Evolutionary conservation across 2,329 filamentous ascomycete genomes (phyloP).

Genomic region (Hypoxylon sp.): DNA sequence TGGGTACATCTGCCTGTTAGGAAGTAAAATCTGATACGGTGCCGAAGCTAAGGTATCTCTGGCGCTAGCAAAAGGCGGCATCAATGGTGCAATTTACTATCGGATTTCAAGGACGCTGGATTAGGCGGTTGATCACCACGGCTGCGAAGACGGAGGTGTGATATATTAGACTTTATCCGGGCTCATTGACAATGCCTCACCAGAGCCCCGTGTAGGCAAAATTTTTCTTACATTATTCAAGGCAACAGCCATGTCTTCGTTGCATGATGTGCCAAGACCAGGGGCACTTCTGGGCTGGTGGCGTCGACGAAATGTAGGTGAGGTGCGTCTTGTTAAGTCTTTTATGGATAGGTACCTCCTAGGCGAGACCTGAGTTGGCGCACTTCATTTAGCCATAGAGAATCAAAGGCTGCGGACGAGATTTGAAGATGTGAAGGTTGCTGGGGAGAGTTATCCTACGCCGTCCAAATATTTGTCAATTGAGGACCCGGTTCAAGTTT

Average conservation of each 20-base stretch:
- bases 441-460: background rate
- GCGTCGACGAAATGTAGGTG: slow-evolving; percentile 11
- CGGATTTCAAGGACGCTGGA: slow-evolving; percentile 11
- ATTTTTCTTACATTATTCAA: background rate
- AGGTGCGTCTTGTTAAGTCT: slow-evolving; percentile 2
- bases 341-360: background rate
- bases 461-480: background rate
- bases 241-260: slow-evolving; percentile 8
- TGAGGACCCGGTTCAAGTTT: background rate
- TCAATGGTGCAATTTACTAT: slow-evolving; percentile 21
- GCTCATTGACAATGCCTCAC: slow-evolving; percentile 23
- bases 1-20: slow-evolving; percentile 31
- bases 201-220: slow-evolving; percentile 22
- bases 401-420: background rate
- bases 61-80: slow-evolving; percentile 2
- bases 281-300: slow-evolving; percentile 15
- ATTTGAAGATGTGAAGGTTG: background rate
- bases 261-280: slow-evolving; percentile 30
- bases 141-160: slow-evolving; percentile 33
- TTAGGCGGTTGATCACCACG: slow-evolving; percentile 16
- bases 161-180: slow-evolving; percentile 39
- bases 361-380: no score
- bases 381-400: no score
- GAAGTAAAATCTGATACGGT: slow-evolving; percentile 36
- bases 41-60: slow-evolving; percentile 33